These are phyloP conservation scores for Phaseolus coccineus DNA, from an alignment of 331 rosid species.

Conservation along the genomic window DNA sequence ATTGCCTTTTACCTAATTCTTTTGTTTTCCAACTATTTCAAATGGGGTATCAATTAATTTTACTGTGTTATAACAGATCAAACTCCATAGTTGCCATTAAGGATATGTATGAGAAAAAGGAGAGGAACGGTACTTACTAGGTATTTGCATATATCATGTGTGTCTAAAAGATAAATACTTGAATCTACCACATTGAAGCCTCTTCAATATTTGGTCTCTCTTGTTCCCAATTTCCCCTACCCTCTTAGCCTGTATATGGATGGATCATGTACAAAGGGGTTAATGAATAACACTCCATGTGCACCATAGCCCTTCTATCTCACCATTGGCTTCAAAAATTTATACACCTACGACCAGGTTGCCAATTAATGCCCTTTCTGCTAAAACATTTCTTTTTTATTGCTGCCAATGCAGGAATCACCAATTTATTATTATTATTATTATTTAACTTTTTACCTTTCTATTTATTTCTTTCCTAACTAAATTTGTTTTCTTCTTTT, in stretches of 20 bases:
- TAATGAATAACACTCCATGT: background rate
- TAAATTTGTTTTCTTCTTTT: no score
- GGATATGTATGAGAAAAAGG: slow-evolving; percentile 13
- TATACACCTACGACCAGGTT: background rate
- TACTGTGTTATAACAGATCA: background rate
- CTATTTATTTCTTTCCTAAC: no score
- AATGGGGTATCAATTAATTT: background rate
- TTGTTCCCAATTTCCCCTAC: slow-evolving; percentile 38
- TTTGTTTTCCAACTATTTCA: background rate
- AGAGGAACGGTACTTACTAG: background rate
- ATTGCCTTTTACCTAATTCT: slow-evolving; percentile 1
- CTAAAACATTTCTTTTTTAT: background rate
- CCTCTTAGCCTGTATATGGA: slow-evolving; percentile 11
- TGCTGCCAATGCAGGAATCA: no score
- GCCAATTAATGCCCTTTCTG: background rate
- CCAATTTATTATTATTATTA: no score
- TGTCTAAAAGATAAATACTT: background rate
- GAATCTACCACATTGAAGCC: slow-evolving; percentile 45
- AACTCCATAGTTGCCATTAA: slow-evolving; percentile 14
- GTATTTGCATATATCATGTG: background rate
- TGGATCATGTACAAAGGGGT: slow-evolving; percentile 1
- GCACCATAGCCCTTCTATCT: background rate
- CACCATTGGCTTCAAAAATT: background rate
- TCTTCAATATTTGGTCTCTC: slow-evolving; percentile 30
- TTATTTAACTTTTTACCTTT: no score